Evolutionary conservation across 345 rosid species (phyloP), one percentile per base, ranked within the genome.

Genomic region (Salix koriyanagi): DNA sequence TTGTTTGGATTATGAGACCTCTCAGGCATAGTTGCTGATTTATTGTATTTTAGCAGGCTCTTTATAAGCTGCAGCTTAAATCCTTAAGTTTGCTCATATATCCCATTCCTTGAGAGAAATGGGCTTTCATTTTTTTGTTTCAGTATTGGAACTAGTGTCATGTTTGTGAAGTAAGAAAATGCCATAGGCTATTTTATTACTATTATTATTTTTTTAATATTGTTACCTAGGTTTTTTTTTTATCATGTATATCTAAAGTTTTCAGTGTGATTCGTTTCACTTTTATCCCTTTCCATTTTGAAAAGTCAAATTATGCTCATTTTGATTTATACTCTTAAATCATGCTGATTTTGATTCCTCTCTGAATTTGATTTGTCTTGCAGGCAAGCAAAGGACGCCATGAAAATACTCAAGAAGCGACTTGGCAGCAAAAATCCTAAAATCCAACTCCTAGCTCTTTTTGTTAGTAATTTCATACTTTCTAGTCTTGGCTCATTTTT

Each of bases 331-430:
- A 4, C 32, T 34, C 12, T 48, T 19, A n/a, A 30, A 18, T 70
- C 42, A 13, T 42, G 64, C 42, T 61, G 37, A 48, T 52, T 61
- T 73, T 37, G 21, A 68, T 61, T 36, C 48, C 18, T 21, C 30
- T 68, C 62, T 44, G 65, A 76, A 42, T n/a, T 78, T 68, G 46
- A 65, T 74, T 80, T 75, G 32, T 76, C 65, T 68, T 86, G 83
- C 87, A 96, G 98, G 88, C 97, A 93, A 82, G 82, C 94, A 68
- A 92, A 91, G 87, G 99, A 92, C 78, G 98, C 94, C 25, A 75
- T 96, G 84, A 94, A 91, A 85, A 86, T 90, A 67, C 88, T 96
- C 72, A 96, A 96, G 92, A 96, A 91, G 87, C 94, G 94, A 8
- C 85, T 96, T 25, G 94, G 92, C 79, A 90, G 82, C 90, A 96